Evolutionary conservation across 2,329 filamentous ascomycete genomes (phyloP), one percentile per base, ranked within the genome.

Genomic region (Colletotrichum caudatum): DNA sequence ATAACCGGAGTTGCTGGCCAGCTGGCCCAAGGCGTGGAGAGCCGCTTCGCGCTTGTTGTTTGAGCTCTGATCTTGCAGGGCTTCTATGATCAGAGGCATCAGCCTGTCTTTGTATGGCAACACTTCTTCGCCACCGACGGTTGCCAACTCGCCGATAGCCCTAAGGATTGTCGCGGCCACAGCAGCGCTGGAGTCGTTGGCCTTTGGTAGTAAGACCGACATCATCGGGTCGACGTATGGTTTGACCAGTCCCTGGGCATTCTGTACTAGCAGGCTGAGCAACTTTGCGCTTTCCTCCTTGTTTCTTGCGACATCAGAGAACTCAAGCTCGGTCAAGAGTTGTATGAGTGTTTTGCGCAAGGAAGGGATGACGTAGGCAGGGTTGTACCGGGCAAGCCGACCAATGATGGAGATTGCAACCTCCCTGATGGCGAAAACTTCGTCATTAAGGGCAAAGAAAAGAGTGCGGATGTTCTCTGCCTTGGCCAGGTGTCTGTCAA

Each of bases 191-290:
- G 89, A 81, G 79, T 99, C 97, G 67, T 89, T 91, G 7, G 95
- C 94, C 80, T 98, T 98, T 1, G 96, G 96, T 2, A 99, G 85
- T n/a, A 99, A 88, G 1, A 98, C 94, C 16, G 92, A 92, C 65
- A 98, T 93, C 89, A 99, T 98, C 1, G 96, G 94, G 77, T 98
- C 94, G 57, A 99, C 96, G 77, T 98, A 98, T 3, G 96, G 95
- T 80, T 95, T 95, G 79, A 99, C 97, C 16, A 99, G 87, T 66
- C 92, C 92, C 72, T 97, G 95, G 0, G 96, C 95, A 78, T 98
- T 97, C 74, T 94, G 92, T 9, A 98, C 95, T 50, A 99, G 89
- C 68, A 98, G 89, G 76, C 95, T 97, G 74, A 99, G 92, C 3
- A 99, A 86, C 78, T 94, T 95, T 12, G 96, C 95, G 76, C 95